phyloP scores from a whole-genome alignment of 2,329 filamentous ascomycete species.

The Monilinia laxa region DNA sequence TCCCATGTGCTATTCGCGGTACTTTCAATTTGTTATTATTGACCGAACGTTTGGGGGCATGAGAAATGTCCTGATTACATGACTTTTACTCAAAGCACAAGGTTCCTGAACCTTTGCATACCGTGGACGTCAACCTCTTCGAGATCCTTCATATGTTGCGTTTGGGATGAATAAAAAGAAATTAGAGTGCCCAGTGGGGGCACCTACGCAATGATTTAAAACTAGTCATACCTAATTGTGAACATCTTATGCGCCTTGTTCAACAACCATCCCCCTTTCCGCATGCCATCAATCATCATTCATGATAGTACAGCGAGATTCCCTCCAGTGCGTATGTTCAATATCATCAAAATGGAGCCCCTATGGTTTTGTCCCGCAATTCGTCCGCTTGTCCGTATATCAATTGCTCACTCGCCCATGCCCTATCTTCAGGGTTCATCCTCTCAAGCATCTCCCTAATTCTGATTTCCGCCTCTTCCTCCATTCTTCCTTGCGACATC shows the following conservation, averaged over 20 bases:
- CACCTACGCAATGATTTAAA: conserved; percentile 4
- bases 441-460: conserved; percentile 23
- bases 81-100: not conserved
- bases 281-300: not conserved
- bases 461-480: conserved; percentile 20
- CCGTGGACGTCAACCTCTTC: not conserved
- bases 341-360: conserved; percentile 3
- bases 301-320: not conserved
- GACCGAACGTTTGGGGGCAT: not conserved
- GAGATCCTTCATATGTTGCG: not conserved
- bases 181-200: not conserved
- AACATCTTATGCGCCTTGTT: not conserved
- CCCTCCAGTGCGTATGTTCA: not conserved
- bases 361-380: conserved; percentile 19
- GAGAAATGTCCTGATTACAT: not conserved
- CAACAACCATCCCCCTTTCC: not conserved
- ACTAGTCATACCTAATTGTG: conserved; percentile 3
- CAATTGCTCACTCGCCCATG: conserved; percentile 22
- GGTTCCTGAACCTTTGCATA: not conserved
- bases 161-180: not conserved
- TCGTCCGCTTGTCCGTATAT: conserved; percentile 21
- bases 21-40: not conserved
- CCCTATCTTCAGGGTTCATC: conserved; percentile 22
- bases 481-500: conserved; percentile 21
- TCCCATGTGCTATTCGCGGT: not conserved